Evolutionary conservation across 2,329 filamentous ascomycete genomes (phyloP), one percentile per base, ranked within the genome.

Genomic region (Penicillium sp.): DNA sequence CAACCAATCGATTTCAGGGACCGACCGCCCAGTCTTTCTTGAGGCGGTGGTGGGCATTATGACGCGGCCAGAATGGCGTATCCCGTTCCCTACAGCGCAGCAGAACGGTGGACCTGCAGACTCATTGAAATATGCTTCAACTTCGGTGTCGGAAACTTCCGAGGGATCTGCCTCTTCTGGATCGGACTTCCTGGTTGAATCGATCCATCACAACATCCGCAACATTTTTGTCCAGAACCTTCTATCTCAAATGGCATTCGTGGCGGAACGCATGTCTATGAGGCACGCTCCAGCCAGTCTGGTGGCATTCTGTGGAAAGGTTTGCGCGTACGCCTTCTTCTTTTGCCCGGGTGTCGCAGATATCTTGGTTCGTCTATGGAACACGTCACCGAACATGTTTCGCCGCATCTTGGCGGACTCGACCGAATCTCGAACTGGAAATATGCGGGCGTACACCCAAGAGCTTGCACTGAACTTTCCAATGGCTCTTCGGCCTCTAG

Each of bases 271-370:
- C 67, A 88, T 96, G 85, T 91, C 90, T 13, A 78, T 90, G 63
- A 84, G 90, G 42, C 88, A 91, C 64, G 84, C 85, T 8, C 82
- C 84, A 32, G 83, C 84, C 33, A 88, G 84, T 61, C 71, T 91
- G 52, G 89, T 96, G 51, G 88, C 88, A 24, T 96, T 96, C 68
- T 91, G 90, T 47, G 92, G 90, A 53, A 95, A 94, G 72, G 90
- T 91, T 3, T 93, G 89, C 65, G 91, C 92, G 2, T 96, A 95
- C 70, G 91, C 90, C 24, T 96, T 96, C 72, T 94, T 93, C 74
- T 97, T 96, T 65, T 92, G 90, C 23, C 90, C 91, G 0, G 90
- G 90, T 4, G 84, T 96, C 48, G 88, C 90, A 7, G 91, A 96
- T 65, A 84, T 96, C 44, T 78, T 96, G 42, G 84, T 93, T 21